These are phyloP conservation scores for Ceratobasidium sp. DNA, from an alignment of 1,284 basidiomycete genomes.

Conservation along the genomic window DNA sequence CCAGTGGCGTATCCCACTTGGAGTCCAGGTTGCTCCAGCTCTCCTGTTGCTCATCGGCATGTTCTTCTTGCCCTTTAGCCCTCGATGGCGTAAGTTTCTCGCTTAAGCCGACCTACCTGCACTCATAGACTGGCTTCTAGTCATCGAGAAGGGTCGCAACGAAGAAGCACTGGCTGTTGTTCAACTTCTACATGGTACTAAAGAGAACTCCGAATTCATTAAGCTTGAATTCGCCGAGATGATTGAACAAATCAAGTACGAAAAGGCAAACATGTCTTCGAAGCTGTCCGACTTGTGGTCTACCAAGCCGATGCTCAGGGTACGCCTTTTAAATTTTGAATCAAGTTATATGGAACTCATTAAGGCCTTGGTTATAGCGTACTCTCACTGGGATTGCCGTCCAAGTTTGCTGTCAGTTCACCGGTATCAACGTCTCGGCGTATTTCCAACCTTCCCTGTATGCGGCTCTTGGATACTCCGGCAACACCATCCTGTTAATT, in stretches of 20 bases:
- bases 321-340: not conserved
- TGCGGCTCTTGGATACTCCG: slow-evolving; percentile 52
- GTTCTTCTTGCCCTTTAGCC: slow-evolving; percentile 60
- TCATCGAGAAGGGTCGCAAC: slow-evolving; percentile 52
- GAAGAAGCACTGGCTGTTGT: slow-evolving; percentile 51
- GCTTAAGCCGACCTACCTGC: not conserved
- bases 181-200: slow-evolving; percentile 50
- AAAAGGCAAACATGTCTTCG: slow-evolving; percentile 44
- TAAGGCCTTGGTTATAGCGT: slow-evolving; percentile 49
- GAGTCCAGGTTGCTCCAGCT: slow-evolving; percentile 48
- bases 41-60: slow-evolving; percentile 51
- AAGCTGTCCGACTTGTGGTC: slow-evolving; percentile 45
- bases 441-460: slow-evolving; percentile 57
- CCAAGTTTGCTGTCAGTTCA: slow-evolving; percentile 57
- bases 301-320: slow-evolving; percentile 46
- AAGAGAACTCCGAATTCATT: slow-evolving; percentile 50
- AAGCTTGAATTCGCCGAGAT: slow-evolving; percentile 54
- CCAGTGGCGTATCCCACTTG: slow-evolving; percentile 52
- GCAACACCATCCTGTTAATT: slow-evolving; percentile 53
- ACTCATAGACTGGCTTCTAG: slow-evolving; percentile 1
- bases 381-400: slow-evolving; percentile 48
- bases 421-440: slow-evolving; percentile 56
- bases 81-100: slow-evolving; percentile 51
- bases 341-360: not conserved
- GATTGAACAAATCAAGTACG: slow-evolving; percentile 49